phyloP scores from a whole-genome alignment of 768 basidiomycete genomes.

The Russula lepida region DNA sequence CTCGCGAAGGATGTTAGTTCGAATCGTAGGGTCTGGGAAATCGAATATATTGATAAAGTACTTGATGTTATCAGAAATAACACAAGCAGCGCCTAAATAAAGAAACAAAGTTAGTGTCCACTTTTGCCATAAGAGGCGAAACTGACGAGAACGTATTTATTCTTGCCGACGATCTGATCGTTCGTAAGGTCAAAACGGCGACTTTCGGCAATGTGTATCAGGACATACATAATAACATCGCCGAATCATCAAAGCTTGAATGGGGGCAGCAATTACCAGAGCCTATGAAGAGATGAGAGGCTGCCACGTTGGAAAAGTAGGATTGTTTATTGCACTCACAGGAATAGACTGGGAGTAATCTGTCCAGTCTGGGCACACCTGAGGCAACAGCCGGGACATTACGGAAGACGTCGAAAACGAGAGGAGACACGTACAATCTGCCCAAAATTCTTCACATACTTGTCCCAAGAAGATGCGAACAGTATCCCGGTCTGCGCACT shows the following conservation, averaged over 20 bases:
- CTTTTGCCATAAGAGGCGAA: background rate
- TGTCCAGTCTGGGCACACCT: background rate
- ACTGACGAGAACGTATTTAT: conserved; percentile 1
- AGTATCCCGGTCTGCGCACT: conserved; percentile 3
- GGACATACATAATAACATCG: conserved; percentile 14
- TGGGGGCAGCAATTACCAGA: background rate
- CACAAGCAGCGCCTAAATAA: background rate
- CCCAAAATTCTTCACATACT: background rate
- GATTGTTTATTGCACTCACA: background rate
- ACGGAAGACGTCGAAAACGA: background rate
- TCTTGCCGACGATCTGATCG: background rate
- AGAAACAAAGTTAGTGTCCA: background rate
- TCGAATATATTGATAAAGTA: background rate
- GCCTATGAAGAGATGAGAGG: background rate
- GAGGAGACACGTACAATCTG: background rate
- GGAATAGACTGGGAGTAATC: background rate
- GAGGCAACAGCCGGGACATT: background rate
- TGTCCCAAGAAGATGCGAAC: background rate
- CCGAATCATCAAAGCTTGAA: conserved; percentile 9
- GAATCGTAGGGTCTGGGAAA: background rate
- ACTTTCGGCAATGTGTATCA: background rate
- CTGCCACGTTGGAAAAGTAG: background rate
- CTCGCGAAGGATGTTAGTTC: too few species aligned
- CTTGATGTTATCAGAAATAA: background rate
- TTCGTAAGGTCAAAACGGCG: background rate